These are phyloP conservation scores for Termitomyces sp. DNA, from an alignment of 768 basidiomycete species.

Conservation along the genomic window DNA sequence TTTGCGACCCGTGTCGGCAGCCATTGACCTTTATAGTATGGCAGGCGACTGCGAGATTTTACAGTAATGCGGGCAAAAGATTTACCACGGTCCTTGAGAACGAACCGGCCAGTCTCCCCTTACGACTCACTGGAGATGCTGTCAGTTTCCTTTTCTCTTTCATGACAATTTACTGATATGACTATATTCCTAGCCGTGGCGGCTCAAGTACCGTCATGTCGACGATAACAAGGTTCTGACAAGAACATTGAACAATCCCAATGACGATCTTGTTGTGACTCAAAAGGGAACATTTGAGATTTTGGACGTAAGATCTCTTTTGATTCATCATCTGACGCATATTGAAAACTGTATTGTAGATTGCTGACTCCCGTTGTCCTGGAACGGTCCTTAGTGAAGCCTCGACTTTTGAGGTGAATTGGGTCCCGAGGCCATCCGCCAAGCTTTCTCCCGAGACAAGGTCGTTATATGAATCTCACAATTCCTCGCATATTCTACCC, in stretches of 20 bases:
- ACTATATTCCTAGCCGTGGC: constrained; percentile 71
- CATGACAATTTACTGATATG: neutral
- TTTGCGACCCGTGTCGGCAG: neutral
- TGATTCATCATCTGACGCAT: neutral
- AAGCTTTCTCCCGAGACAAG: constrained; percentile 56
- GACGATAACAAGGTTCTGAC: constrained; percentile 39
- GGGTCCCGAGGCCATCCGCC: constrained; percentile 78
- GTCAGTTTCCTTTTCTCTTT: constrained; percentile 40
- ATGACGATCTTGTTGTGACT: constrained; percentile 71
- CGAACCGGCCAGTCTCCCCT: constrained; percentile 67
- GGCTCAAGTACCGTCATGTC: constrained; percentile 62
- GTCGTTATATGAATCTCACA: constrained; percentile 55
- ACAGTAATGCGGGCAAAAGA: constrained; percentile 57
- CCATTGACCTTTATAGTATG: neutral
- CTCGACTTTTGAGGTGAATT: constrained; percentile 67
- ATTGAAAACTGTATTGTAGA: constrained; percentile 40
- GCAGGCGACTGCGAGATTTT: constrained; percentile 87
- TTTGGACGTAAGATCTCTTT: constrained; percentile 44
- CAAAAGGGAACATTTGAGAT: constrained; percentile 77
- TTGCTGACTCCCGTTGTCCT: constrained; percentile 82
- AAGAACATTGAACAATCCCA: constrained; percentile 52
- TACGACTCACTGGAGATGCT: constrained; percentile 87
- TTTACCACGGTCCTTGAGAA: constrained; percentile 69
- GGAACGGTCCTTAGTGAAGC: constrained; percentile 63
- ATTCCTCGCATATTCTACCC: constrained; percentile 71